Evolutionary conservation across 2,329 filamentous ascomycete genomes (phyloP), one percentile per base, ranked within the genome.

Genomic region (Orbilia brochopaga): DNA sequence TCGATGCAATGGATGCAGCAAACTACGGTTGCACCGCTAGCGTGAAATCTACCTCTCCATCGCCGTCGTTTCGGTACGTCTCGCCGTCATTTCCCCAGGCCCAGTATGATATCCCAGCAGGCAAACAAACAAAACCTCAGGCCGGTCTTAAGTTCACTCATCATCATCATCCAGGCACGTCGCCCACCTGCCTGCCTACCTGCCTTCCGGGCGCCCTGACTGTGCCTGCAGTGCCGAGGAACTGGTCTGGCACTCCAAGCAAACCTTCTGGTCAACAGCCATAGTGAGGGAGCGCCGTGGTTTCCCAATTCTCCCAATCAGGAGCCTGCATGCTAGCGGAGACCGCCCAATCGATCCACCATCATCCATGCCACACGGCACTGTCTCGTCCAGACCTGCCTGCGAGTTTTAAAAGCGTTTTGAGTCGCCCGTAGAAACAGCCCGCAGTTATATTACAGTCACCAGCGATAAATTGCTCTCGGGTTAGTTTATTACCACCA

Each of bases 41-140:
- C 62, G 62, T 59, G 35, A 19, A 52, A 52, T 52, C 53, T 35
- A 35, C n/a, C 15, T 23, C 32, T 37, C 13, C 37, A 17, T 42
- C 40, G 23, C 52, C 54, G 17, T 55, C 40, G 54, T 70, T 70
- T 70, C 66, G 66, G 66, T 70, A 70, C 66, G 66, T 64, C 66
- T 70, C 66, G 66, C 66, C 66, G 66, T 59, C 58, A 63, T 53
- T 53, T 46, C 64, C 44, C 30, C 53, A 53, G 42, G 64, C 40
- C 53, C 48, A 44, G 64, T 37, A 42, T n/a, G n/a, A n/a, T n/a
- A 61, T 44, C 64, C 64, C 51, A 69, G 64, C 56, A 32, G 19
- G 19, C 19, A 52, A 60, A 51, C 30, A 40, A 60, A 51, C 30
- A 40, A 54, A 32, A 24, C 35, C 35, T 66, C 37, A 42, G 37